A percentile compares a stretch with the other conserved stretches of the same genome.
These are phyloP conservation scores for Mollisia scopiformis DNA, from an alignment of 2,329 filamentous ascomycete genomes.

Conservation along the genomic window DNA sequence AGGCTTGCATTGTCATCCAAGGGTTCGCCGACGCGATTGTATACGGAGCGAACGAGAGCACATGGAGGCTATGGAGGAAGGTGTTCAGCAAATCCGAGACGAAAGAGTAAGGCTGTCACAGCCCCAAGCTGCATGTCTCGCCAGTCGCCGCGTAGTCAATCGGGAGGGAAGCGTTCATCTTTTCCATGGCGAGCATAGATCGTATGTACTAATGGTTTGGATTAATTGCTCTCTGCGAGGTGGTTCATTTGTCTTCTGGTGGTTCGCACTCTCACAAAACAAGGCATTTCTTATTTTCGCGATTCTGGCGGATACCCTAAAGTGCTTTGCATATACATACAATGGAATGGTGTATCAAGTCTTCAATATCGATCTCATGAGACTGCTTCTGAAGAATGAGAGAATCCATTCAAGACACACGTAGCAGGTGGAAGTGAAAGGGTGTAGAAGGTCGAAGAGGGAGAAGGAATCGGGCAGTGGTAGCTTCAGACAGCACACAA, in stretches of 20 bases:
- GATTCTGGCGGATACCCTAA: background rate
- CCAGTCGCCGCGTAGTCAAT: no score
- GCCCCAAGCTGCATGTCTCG: background rate
- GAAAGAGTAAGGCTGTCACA: background rate
- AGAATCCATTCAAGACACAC: no score
- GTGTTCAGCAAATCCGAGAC: background rate
- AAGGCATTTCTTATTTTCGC: background rate
- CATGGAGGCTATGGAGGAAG: conserved; percentile 13
- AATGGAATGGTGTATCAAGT: no score
- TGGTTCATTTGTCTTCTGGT: background rate
- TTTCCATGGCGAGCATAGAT: background rate
- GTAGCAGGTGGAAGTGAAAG: no score
- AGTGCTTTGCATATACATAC: no score
- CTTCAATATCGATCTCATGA: no score
- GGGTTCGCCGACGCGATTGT: conserved; percentile 45
- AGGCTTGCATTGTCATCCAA: conserved; percentile 44
- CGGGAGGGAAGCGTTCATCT: background rate
- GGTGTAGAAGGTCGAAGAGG: no score
- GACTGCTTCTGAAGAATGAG: no score
- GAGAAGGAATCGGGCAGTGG: no score
- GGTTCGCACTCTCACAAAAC: background rate
- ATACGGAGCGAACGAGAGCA: conserved; percentile 37
- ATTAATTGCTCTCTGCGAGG: background rate
- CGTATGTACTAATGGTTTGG: background rate
- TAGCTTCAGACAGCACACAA: no score